Percentiles rank a stretch among this genome's conserved stretches.
These are phyloP conservation scores for Citrullus colocynthis DNA, from an alignment of 306 rosid species.

Conservation along the genomic window DNA sequence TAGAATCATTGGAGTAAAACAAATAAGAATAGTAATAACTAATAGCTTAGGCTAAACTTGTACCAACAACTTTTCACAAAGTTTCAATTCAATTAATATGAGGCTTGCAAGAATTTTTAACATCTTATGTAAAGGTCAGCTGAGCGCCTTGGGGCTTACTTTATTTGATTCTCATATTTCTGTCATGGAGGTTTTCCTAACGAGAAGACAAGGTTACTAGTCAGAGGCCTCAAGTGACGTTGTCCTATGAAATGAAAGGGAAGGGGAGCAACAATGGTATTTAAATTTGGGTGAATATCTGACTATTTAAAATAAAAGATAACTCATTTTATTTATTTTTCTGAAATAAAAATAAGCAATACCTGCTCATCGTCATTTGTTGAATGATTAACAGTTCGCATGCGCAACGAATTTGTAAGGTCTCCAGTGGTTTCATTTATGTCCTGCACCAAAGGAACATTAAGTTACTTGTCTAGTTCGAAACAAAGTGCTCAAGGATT, in stretches of 20 bases:
- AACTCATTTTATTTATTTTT: not conserved
- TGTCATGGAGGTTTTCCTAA: not conserved
- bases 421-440: slow-evolving; percentile 39
- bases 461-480: not conserved
- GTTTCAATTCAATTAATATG: not conserved
- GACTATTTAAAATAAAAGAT: not conserved
- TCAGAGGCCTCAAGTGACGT: not conserved
- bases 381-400: slow-evolving; percentile 38
- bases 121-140: not conserved
- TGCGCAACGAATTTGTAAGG: slow-evolving; percentile 30
- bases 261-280: not conserved
- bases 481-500: not conserved
- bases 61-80: not conserved
- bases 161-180: not conserved
- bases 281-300: not conserved
- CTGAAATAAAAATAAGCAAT: not conserved
- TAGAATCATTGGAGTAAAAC: not conserved
- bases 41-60: not conserved
- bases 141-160: not conserved
- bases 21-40: not conserved
- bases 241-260: not conserved
- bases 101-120: not conserved
- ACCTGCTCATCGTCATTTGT: slow-evolving; percentile 72
- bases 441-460: slow-evolving; percentile 33
- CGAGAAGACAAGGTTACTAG: not conserved